Conservation (phyloP, 1,284 basidiomycete species). For the Golubevia sp. region DNA sequence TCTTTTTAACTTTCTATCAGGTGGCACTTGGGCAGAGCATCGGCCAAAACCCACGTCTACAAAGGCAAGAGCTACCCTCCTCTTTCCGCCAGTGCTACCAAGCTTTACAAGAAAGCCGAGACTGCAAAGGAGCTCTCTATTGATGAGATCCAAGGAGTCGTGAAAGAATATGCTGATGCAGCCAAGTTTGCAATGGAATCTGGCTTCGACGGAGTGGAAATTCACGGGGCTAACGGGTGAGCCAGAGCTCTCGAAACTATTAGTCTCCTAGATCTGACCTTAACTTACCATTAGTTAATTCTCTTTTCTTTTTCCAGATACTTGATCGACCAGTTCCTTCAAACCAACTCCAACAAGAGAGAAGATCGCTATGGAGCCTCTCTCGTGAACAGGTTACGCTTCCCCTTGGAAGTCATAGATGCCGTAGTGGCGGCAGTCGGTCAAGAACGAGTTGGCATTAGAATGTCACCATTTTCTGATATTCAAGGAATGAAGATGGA, state of each 20-base stretch:
- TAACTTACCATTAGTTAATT: no score
- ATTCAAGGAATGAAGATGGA: slow-evolving; percentile 64
- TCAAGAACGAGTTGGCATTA: slow-evolving; percentile 65
- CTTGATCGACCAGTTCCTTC: slow-evolving; percentile 69
- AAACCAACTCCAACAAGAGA: slow-evolving; percentile 66
- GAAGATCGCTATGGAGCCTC: slow-evolving; percentile 70
- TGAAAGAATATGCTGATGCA: slow-evolving; percentile 14
- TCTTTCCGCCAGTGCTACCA: background rate
- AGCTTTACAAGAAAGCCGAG: slow-evolving; percentile 19
- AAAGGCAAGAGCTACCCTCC: slow-evolving; percentile 1
- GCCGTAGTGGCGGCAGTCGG: slow-evolving; percentile 67
- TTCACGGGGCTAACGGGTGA: no score
- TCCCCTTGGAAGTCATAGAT: slow-evolving; percentile 67
- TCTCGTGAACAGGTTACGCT: slow-evolving; percentile 67
- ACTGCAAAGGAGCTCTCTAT: slow-evolving; percentile 20
- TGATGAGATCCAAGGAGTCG: slow-evolving; percentile 11
- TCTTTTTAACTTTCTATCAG: no score
- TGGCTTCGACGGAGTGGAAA: slow-evolving; percentile 73
- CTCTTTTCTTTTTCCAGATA: slow-evolving; percentile 65
- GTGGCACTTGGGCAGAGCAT: slow-evolving; percentile 43
- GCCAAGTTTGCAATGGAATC: slow-evolving; percentile 61
- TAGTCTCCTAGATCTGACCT: no score
- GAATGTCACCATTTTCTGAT: slow-evolving; percentile 67
- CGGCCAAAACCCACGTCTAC: slow-evolving; percentile 8
- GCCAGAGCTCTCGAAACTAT: no score